Conservation (phyloP, 2,329 filamentous ascomycete species). For the Fusarium solani-melongenae region DNA sequence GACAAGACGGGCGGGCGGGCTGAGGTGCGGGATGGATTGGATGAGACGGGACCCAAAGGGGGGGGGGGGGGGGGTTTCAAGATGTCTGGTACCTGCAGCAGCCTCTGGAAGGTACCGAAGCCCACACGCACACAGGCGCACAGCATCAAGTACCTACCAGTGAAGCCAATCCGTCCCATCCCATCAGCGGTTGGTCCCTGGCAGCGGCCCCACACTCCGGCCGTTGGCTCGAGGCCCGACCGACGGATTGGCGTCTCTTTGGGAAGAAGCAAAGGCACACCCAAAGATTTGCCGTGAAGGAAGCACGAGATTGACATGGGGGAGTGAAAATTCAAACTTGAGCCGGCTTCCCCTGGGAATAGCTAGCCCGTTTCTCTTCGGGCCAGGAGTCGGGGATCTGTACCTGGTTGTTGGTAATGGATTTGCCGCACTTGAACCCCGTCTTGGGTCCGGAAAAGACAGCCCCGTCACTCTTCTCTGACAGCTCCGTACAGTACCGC, state of each 20-base stretch:
- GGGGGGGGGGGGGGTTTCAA: conserved; percentile 30
- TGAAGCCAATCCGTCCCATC: no score
- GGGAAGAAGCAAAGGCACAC: conserved; percentile 15
- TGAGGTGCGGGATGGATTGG: conserved; percentile 1
- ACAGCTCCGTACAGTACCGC: conserved; percentile 1
- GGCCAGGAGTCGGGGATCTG: background rate
- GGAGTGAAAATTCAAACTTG: conserved; percentile 12
- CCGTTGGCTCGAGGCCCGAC: conserved; percentile 35
- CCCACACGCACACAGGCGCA: conserved; percentile 33
- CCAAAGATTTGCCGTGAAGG: conserved; percentile 13
- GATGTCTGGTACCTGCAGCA: conserved; percentile 38
- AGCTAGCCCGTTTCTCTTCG: conserved; percentile 5
- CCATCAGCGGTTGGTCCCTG: conserved; percentile 35
- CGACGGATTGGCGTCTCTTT: conserved; percentile 33
- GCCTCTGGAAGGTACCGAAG: conserved; percentile 32
- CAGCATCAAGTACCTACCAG: conserved; percentile 25
- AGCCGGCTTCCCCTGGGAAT: background rate
- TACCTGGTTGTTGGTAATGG: conserved; percentile 8
- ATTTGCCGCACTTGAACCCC: background rate
- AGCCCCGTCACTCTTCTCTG: background rate
- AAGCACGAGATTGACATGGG: conserved; percentile 20
- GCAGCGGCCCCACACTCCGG: conserved; percentile 43
- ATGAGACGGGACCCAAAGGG: conserved; percentile 18
- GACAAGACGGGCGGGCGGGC: conserved; percentile 8
- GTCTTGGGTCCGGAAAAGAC: background rate